Conservation (phyloP, 805 yeast genomes). For the Ogataea chonburiensis region DNA sequence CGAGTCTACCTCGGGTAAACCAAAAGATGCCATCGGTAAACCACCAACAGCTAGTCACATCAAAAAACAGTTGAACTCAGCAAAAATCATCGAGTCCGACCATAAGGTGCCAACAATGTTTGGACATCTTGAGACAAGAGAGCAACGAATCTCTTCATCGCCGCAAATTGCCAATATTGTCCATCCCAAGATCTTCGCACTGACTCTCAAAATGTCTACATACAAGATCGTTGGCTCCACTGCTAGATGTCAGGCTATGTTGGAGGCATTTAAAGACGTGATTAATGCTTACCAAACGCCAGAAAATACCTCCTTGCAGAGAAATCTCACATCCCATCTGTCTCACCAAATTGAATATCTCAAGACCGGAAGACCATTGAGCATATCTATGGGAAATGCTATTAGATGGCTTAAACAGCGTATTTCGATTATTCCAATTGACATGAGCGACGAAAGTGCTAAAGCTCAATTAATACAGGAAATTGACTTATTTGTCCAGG, state of each 20-base stretch:
- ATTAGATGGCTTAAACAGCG: conserved; percentile 96
- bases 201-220: conserved; percentile 78
- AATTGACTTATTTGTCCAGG: conserved; percentile 80
- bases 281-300: conserved; percentile 84
- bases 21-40: conserved; percentile 33
- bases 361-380: conserved; percentile 85
- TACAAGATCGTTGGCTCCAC: conserved; percentile 89
- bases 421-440: conserved; percentile 78
- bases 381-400: conserved; percentile 96
- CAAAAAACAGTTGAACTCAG: conserved; percentile 53
- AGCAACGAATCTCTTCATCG: conserved; percentile 63
- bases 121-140: conserved; percentile 78
- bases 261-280: conserved; percentile 77
- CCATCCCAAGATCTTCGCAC: conserved; percentile 79
- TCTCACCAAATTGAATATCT: conserved; percentile 91
- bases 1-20: conserved; percentile 10
- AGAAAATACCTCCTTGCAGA: conserved; percentile 74
- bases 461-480: conserved; percentile 59
- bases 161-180: conserved; percentile 64
- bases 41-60: conserved; percentile 49
- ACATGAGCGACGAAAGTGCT: conserved; percentile 64
- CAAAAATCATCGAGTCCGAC: conserved; percentile 42
- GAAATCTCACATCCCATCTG: conserved; percentile 84
- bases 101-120: conserved; percentile 63
- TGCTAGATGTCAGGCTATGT: conserved; percentile 80